These are phyloP conservation scores for Geranomyces variabilis DNA, from an alignment of 192 early-diverging fungal species.

Conservation along the genomic window DNA sequence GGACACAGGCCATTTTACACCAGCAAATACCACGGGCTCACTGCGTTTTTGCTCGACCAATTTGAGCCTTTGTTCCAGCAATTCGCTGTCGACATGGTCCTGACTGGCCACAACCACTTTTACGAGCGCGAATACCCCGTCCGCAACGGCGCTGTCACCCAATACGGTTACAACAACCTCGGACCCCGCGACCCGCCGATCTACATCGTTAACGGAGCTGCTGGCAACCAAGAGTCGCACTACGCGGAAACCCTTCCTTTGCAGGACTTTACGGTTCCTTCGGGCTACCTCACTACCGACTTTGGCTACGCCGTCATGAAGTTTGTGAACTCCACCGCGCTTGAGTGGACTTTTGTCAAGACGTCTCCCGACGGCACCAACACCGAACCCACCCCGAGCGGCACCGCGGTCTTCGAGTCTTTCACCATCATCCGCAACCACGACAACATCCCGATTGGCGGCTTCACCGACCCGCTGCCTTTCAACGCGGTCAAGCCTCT, in stretches of 20 bases:
- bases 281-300: not conserved
- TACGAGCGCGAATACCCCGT: constrained; percentile 9
- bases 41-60: not conserved
- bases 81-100: constrained; percentile 2
- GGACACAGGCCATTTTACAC: constrained; percentile 26
- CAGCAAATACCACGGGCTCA: not conserved
- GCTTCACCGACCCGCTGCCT: constrained; percentile 1
- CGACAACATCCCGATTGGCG: constrained; percentile 5
- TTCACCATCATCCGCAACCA: not conserved
- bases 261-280: not conserved
- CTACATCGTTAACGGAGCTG: constrained; percentile 6
- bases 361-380: not conserved
- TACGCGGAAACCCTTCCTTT: not conserved
- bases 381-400: not conserved
- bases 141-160: not conserved
- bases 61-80: constrained; percentile 3
- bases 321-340: constrained; percentile 5
- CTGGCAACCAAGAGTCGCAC: constrained; percentile 2
- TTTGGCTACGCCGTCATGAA: constrained; percentile 6
- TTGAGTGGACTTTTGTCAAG: constrained; percentile 9
- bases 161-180: constrained; percentile 10
- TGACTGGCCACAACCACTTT: constrained; percentile 17
- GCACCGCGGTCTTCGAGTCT: not conserved
- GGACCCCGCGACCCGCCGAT: not conserved
- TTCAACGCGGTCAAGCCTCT: not conserved